phyloP scores from a whole-genome alignment of 2,329 filamentous ascomycete species.

The Thelonectria blattea region DNA sequence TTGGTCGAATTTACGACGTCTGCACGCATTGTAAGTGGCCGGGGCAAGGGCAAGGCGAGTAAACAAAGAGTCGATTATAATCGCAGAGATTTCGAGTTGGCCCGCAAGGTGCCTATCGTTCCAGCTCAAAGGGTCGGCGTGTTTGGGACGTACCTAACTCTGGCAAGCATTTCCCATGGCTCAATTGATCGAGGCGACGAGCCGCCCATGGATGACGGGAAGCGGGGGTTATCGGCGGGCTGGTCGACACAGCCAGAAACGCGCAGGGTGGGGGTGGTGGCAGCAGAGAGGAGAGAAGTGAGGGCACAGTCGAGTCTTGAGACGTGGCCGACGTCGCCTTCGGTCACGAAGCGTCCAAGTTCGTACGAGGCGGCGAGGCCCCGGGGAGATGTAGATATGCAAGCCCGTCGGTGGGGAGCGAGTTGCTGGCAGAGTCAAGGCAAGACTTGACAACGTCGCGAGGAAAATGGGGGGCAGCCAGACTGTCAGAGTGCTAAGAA shows the following conservation, averaged over 20 bases:
- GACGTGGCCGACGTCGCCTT: slow-evolving; percentile 30
- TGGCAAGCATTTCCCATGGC: slow-evolving; percentile 55
- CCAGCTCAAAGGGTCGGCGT: slow-evolving; percentile 25
- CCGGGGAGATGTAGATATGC: slow-evolving; percentile 12
- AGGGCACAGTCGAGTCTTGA: slow-evolving; percentile 13
- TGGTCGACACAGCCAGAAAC: slow-evolving; percentile 30
- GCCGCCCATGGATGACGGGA: slow-evolving; percentile 50
- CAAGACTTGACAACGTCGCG: slow-evolving; percentile 20
- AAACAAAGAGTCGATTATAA: neutral
- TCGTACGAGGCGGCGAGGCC: slow-evolving; percentile 9
- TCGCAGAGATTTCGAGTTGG: too few species aligned
- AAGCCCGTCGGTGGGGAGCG: slow-evolving; percentile 15
- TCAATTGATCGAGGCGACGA: slow-evolving; percentile 50
- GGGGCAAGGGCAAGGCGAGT: neutral
- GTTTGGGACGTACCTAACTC: slow-evolving; percentile 49
- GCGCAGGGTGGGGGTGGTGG: slow-evolving; percentile 17
- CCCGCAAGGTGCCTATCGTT: slow-evolving; percentile 7
- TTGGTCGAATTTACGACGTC: slow-evolving; percentile 52
- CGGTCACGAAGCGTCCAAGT: slow-evolving; percentile 11
- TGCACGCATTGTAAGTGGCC: slow-evolving; percentile 35
- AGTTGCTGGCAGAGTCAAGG: slow-evolving; percentile 11
- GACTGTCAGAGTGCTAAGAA: neutral
- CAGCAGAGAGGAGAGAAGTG: slow-evolving; percentile 3
- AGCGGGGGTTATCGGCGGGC: slow-evolving; percentile 28
- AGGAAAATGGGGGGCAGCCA: slow-evolving; percentile 19